Evolutionary conservation across 768 basidiomycete species (phyloP), one percentile per base, ranked within the genome.

Genomic region (Podaxis carcinomalis): DNA sequence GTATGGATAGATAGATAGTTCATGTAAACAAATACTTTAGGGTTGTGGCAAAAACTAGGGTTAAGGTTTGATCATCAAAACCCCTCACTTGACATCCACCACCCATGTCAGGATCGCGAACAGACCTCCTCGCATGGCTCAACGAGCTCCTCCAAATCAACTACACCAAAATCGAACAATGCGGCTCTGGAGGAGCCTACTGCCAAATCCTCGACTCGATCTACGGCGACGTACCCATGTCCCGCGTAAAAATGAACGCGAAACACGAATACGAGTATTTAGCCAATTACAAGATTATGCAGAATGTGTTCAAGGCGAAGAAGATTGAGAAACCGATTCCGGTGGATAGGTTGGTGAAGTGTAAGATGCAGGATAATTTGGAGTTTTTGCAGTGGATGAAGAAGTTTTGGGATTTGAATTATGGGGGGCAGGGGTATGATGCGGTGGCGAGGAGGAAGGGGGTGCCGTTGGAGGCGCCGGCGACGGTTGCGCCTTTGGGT

Each of bases 321-420:
- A 91, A 93, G 77, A 89, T 99, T 64, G 95, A 98, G 75, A 98
- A 97, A 93, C 95, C 95, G 27, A 95, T 99, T 72, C 92, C 84
- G 5, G 90, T 99, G n/a, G 96, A 98, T 67, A 89, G 82, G 68
- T 86, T 99, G 39, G 86, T 92, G 51, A 95, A 95, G 76, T 99
- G 97, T 80, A 98, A 98, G 79, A 98, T 98, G 95, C 96, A 98
- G 89, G 97, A 98, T 75, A 99, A 99, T 74, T 88, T 99, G 66
- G 97, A 99, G 70, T 98, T 99, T 78, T 74, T 95, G 59, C 97
- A 99, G 75, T 99, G 96, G 96, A 83, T 93, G 68, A 94, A 94
- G 71, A 89, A 90, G 23, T 98, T 89, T 75, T 98, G 97, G 96
- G 95, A 98, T 68, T 75, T 84, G 27, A 93, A 95, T 78, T 95